Conservation (phyloP, 2,329 filamentous ascomycete genomes). For the Aspergillus japonicus region DNA sequence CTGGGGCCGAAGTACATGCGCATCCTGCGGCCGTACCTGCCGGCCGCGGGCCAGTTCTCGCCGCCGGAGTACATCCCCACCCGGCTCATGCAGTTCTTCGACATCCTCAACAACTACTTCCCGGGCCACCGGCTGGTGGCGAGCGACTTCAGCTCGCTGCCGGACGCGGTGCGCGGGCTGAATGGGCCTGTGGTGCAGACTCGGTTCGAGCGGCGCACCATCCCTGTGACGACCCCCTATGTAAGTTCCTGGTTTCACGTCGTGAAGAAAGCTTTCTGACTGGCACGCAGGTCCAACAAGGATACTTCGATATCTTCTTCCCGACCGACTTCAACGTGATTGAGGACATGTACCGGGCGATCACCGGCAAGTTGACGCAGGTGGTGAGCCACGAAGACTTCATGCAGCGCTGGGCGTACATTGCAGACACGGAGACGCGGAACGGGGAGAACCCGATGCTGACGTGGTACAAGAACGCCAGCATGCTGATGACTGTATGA, state of each 20-base stretch:
- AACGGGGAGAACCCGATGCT: slow-evolving; percentile 92
- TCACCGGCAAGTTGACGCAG: slow-evolving; percentile 87
- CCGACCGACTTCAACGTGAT: slow-evolving; percentile 91
- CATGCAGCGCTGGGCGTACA: slow-evolving; percentile 81
- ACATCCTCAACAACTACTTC: slow-evolving; percentile 83
- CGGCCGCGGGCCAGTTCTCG: slow-evolving; percentile 73
- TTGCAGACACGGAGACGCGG: slow-evolving; percentile 83
- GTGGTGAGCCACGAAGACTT: slow-evolving; percentile 88
- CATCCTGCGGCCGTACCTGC: slow-evolving; percentile 62
- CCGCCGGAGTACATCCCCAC: slow-evolving; percentile 92
- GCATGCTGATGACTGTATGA: slow-evolving; percentile 81
- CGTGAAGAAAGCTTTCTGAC: no score
- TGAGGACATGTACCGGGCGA: slow-evolving; percentile 86
- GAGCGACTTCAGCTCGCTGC: slow-evolving; percentile 85
- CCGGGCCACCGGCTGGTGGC: slow-evolving; percentile 84
- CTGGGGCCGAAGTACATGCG: slow-evolving; percentile 55
- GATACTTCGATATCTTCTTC: slow-evolving; percentile 98
- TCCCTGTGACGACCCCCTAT: slow-evolving; percentile 85
- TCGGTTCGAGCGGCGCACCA: slow-evolving; percentile 78
- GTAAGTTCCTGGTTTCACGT: no score
- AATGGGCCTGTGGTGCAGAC: slow-evolving; percentile 98
- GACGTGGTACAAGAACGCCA: slow-evolving; percentile 93
- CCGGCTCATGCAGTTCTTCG: slow-evolving; percentile 93
- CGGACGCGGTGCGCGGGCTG: slow-evolving; percentile 76
- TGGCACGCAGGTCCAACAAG: slow-evolving; percentile 76